Evolutionary conservation across 257 asterid species (phyloP).

Genomic region (Capsicum rhomboideum): DNA sequence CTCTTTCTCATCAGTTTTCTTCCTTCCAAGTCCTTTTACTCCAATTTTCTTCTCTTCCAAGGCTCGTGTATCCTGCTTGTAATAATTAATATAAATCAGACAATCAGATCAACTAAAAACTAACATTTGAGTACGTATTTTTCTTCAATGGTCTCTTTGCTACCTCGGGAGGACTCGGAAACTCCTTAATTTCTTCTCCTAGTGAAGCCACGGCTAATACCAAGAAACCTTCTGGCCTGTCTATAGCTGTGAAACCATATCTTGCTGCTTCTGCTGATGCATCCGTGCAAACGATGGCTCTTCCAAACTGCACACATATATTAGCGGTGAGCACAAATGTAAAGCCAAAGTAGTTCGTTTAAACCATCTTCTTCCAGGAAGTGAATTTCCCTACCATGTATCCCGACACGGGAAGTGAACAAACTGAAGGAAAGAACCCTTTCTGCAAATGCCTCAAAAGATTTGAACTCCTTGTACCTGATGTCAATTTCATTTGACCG

Average conservation of each 20-base stretch:
- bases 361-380: background rate
- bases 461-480: slow-evolving; percentile 72
- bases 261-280: slow-evolving; percentile 82
- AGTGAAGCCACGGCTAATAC: slow-evolving; percentile 69
- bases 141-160: background rate
- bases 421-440: slow-evolving; percentile 67
- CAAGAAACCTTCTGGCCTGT: slow-evolving; percentile 71
- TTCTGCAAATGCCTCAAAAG: slow-evolving; percentile 67
- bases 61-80: slow-evolving; percentile 24
- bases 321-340: background rate
- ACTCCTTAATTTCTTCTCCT: slow-evolving; percentile 39
- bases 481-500: background rate
- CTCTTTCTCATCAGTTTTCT: slow-evolving; percentile 68
- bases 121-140: background rate
- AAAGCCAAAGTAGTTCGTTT: background rate
- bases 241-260: slow-evolving; percentile 75
- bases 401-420: slow-evolving; percentile 65
- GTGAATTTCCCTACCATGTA: slow-evolving; percentile 51
- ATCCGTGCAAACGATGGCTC: slow-evolving; percentile 75
- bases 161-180: slow-evolving; percentile 35
- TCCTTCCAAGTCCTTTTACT: slow-evolving; percentile 59
- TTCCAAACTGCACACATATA: slow-evolving; percentile 55
- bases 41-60: slow-evolving; percentile 61
- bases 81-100: background rate
- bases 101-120: background rate